A percentile compares a stretch with the other conserved stretches of the same genome.
Conservation (phyloP, 352 stramenopile genomes). For the Phytophthora niederhauseri region DNA sequence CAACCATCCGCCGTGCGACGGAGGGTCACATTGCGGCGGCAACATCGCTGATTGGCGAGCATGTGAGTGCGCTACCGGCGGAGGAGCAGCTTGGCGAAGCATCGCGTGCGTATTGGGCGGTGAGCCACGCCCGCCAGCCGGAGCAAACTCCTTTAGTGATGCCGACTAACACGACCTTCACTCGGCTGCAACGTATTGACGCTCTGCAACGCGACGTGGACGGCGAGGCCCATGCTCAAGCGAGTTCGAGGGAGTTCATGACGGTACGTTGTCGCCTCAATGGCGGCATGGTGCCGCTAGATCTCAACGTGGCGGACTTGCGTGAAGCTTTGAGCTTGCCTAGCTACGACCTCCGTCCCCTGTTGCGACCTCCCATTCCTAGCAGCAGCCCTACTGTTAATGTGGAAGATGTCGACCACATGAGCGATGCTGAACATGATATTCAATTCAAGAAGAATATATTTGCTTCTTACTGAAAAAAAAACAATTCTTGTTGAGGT, state of each 20-base stretch:
- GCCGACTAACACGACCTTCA: conserved; percentile 1
- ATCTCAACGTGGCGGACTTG: not conserved
- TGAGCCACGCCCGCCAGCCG: not conserved
- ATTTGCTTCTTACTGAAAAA: not conserved
- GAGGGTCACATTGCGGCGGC: not conserved
- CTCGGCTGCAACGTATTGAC: not conserved
- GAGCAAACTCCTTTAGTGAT: not conserved
- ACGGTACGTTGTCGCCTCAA: not conserved
- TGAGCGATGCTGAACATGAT: not conserved
- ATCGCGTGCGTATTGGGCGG: conserved; percentile 5
- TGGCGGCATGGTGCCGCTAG: not conserved
- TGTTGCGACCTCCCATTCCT: not conserved
- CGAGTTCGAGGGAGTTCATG: not conserved
- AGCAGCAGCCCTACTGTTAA: not conserved
- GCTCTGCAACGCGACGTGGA: not conserved
- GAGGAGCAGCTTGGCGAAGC: not conserved
- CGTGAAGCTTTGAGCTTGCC: not conserved
- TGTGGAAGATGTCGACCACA: not conserved
- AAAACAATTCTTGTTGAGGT: not conserved
- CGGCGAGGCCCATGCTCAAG: not conserved
- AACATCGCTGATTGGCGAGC: not conserved
- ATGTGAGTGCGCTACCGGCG: not conserved
- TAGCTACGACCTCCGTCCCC: not conserved
- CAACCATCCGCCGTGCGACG: not conserved
- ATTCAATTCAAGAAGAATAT: too few relatives aligned